Percentiles rank a stretch among this genome's conserved stretches.
Conservation (phyloP, 1,139 yeast species). For the Yamadazyma trypodendri region DNA sequence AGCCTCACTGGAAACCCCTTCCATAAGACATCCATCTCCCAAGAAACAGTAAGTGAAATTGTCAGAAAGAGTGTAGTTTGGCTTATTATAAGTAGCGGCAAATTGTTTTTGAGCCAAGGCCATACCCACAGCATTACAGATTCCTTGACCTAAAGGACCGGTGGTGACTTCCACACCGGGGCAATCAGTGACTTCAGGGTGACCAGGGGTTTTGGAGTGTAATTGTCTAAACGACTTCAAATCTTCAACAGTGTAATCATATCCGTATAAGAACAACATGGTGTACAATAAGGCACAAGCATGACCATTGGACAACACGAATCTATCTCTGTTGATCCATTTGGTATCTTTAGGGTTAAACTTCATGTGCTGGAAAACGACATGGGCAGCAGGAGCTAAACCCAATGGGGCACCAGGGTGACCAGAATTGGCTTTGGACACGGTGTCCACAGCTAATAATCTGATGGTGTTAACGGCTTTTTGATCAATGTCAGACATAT, state of each 20-base stretch:
- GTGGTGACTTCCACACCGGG: constrained; percentile 98
- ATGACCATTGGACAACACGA: constrained; percentile 94
- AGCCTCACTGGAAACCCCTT: constrained; percentile 96
- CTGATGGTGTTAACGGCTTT: constrained; percentile 88
- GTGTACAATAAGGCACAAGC: constrained; percentile 92
- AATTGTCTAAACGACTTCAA: constrained; percentile 89
- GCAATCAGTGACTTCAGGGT: constrained; percentile 77
- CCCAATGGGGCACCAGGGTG: constrained; percentile 99
- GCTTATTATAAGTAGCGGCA: constrained; percentile 93
- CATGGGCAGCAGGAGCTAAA: constrained; percentile 71
- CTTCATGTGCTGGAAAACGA: constrained; percentile 79
- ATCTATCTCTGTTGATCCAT: constrained; percentile 96
- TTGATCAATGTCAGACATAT: constrained; percentile 55
- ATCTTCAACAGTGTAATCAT: constrained; percentile 79
- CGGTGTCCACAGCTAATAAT: constrained; percentile 85
- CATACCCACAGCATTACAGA: constrained; percentile 93
- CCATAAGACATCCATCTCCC: constrained; percentile 99
- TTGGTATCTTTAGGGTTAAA: constrained; percentile 88
- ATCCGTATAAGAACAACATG: constrained; percentile 83
- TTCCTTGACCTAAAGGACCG: constrained; percentile 99
- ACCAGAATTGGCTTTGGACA: constrained; percentile 89
- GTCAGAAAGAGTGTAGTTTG: constrained; percentile 69
- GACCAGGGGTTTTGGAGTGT: constrained; percentile 93
- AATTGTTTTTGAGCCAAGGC: constrained; percentile 93
- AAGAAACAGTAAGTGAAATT: constrained; percentile 76